A percentile compares a stretch with the other conserved stretches of the same genome.
Evolutionary conservation across 169 alveolate species (phyloP).

Genomic region (Babesia sp.): DNA sequence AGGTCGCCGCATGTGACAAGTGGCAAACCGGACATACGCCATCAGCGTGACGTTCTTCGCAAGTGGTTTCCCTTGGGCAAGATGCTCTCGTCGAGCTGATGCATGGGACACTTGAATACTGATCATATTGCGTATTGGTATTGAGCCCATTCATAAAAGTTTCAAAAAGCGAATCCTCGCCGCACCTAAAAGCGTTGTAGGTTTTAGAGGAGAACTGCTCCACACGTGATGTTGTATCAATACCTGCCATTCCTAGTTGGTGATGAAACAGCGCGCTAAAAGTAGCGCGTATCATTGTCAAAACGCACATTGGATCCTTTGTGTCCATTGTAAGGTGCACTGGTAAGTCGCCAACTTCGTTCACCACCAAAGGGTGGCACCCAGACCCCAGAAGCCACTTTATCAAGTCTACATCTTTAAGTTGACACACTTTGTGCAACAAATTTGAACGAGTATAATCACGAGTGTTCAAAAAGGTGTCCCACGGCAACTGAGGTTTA

Average conservation of each 20-base stretch:
- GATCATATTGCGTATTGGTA: not conserved
- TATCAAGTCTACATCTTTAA: constrained; percentile 33
- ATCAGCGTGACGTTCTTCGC: not conserved
- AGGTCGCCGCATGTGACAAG: not conserved
- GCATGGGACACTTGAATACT: not conserved
- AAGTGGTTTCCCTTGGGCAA: too few relatives aligned
- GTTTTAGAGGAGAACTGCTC: not conserved
- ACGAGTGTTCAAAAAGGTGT: constrained; percentile 34
- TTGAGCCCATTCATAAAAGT: constrained; percentile 1
- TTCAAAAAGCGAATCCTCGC: not conserved
- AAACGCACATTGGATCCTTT: constrained; percentile 47
- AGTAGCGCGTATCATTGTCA: constrained; percentile 56
- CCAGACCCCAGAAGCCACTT: constrained; percentile 41
- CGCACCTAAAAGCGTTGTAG: not conserved
- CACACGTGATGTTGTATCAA: not conserved
- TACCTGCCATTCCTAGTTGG: not conserved
- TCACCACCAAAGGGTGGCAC: constrained; percentile 52
- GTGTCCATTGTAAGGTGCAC: constrained; percentile 63
- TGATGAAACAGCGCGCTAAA: constrained; percentile 31
- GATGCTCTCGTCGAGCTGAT: too few relatives aligned
- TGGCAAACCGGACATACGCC: not conserved
- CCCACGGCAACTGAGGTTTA: constrained; percentile 47
- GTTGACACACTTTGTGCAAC: constrained; percentile 55
- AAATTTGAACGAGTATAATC: constrained; percentile 58
- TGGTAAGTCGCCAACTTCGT: constrained; percentile 68